A percentile compares a stretch with the other conserved stretches of the same genome.
phyloP scores from a whole-genome alignment of 2,329 filamentous ascomycete species.

The Fusarium sp. region DNA sequence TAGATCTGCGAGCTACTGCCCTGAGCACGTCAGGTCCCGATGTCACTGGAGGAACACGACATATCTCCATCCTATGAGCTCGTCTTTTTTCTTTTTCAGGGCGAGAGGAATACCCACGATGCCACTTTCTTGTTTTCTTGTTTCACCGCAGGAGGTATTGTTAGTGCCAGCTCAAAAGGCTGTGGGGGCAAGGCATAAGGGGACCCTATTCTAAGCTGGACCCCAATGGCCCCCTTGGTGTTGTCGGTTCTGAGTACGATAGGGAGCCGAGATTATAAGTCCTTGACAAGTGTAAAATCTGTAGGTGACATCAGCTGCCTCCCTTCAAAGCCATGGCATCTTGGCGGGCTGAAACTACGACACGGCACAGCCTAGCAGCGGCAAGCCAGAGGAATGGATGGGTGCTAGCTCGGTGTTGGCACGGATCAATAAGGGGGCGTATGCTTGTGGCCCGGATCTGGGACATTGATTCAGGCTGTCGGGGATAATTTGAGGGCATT shows the following conservation, averaged over 20 bases:
- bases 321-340: slow-evolving; percentile 12
- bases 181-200: slow-evolving; percentile 30
- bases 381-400: not conserved
- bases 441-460: slow-evolving; percentile 35
- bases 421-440: slow-evolving; percentile 7
- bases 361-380: slow-evolving; percentile 8
- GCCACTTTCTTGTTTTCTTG: slow-evolving; percentile 28
- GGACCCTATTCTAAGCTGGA: slow-evolving; percentile 30
- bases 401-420: not conserved
- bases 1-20: slow-evolving; percentile 7
- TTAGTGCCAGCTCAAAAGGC: slow-evolving; percentile 28
- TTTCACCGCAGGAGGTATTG: slow-evolving; percentile 40
- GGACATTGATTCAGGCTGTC: slow-evolving; percentile 44
- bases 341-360: slow-evolving; percentile 19
- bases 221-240: slow-evolving; percentile 6
- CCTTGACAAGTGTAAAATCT: not conserved
- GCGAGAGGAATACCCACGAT: slow-evolving; percentile 10
- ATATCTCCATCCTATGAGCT: not conserved
- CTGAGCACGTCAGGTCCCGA: slow-evolving; percentile 24
- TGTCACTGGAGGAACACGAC: slow-evolving; percentile 18
- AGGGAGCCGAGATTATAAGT: not conserved
- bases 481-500: slow-evolving; percentile 39
- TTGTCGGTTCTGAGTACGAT: slow-evolving; percentile 22
- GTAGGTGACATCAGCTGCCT: slow-evolving; percentile 8
- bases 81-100: not conserved